Conservation (phyloP, 164 flowering plant species). For the Vitis riparia region DNA sequence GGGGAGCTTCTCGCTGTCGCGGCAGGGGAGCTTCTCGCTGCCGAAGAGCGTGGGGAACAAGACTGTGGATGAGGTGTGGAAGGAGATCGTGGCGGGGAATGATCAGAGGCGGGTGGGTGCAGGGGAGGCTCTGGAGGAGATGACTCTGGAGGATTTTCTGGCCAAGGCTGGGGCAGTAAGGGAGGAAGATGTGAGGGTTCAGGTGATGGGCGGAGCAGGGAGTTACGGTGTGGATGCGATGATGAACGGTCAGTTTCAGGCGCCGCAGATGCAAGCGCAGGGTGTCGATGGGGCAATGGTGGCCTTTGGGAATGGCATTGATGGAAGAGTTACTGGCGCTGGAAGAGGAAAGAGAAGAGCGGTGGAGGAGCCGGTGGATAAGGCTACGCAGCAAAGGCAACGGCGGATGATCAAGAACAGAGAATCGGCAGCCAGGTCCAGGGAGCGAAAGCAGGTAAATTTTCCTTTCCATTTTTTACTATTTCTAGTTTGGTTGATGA, state of each 20-base stretch:
- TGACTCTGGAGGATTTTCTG: conserved; percentile 86
- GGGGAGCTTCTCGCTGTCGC: conserved; percentile 4
- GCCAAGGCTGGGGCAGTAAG: conserved; percentile 71
- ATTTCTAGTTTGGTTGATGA: neutral
- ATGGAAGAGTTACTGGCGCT: conserved; percentile 13
- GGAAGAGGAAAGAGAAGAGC: conserved; percentile 39
- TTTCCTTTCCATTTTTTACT: neutral
- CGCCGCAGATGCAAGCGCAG: conserved; percentile 7
- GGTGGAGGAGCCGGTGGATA: conserved; percentile 45
- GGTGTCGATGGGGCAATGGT: conserved; percentile 12
- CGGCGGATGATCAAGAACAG: conserved; percentile 69
- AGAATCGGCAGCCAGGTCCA: conserved; percentile 69
- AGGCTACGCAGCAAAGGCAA: conserved; percentile 62
- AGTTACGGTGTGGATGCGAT: conserved; percentile 21
- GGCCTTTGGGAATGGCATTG: conserved; percentile 21
- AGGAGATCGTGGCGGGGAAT: conserved; percentile 43
- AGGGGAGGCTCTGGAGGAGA: conserved; percentile 37
- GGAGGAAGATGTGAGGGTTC: conserved; percentile 45
- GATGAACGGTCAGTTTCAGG: conserved; percentile 2
- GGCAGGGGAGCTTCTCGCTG: conserved; percentile 37
- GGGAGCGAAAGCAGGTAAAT: conserved; percentile 65
- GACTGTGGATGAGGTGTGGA: conserved; percentile 82
- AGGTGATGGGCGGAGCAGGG: conserved; percentile 4
- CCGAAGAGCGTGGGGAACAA: conserved; percentile 41
- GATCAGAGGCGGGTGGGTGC: conserved; percentile 23